Evolutionary conservation across 106 monocot genomes (phyloP).

Genomic region (Agapanthus africanus): DNA sequence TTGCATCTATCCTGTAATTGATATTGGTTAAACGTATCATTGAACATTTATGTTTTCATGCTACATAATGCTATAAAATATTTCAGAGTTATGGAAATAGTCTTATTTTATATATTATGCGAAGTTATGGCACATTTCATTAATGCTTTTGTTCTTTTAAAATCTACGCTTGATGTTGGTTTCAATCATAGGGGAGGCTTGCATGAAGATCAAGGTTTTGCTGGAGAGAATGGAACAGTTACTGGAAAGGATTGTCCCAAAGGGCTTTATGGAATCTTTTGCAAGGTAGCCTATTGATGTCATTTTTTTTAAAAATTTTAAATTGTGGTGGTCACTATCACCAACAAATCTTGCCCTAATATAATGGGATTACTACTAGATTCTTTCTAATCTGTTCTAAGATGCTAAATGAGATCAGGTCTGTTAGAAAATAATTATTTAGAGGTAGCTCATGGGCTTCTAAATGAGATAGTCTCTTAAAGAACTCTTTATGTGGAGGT

Average conservation of each 20-base stretch:
- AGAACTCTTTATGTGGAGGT: too few relatives aligned
- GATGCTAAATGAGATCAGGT: neutral
- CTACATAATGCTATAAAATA: too few relatives aligned
- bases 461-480: too few relatives aligned
- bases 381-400: neutral
- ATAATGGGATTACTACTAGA: neutral
- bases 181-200: conserved; percentile 41
- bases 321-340: neutral
- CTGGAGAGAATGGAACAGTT: conserved; percentile 55
- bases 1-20: too few relatives aligned
- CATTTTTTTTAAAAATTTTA: neutral
- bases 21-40: too few relatives aligned
- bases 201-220: conserved; percentile 33
- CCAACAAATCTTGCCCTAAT: neutral
- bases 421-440: neutral
- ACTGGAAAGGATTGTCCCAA: conserved; percentile 54
- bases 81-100: too few relatives aligned
- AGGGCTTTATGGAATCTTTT: conserved; percentile 66
- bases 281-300: conserved; percentile 23
- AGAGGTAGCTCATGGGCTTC: too few relatives aligned
- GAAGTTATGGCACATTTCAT: too few relatives aligned
- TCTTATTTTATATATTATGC: too few relatives aligned
- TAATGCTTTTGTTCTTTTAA: too few relatives aligned
- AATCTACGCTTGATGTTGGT: neutral
- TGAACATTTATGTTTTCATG: too few relatives aligned